These are phyloP conservation scores for Rickenella mellea DNA, from an alignment of 768 basidiomycete genomes.

Conservation along the genomic window DNA sequence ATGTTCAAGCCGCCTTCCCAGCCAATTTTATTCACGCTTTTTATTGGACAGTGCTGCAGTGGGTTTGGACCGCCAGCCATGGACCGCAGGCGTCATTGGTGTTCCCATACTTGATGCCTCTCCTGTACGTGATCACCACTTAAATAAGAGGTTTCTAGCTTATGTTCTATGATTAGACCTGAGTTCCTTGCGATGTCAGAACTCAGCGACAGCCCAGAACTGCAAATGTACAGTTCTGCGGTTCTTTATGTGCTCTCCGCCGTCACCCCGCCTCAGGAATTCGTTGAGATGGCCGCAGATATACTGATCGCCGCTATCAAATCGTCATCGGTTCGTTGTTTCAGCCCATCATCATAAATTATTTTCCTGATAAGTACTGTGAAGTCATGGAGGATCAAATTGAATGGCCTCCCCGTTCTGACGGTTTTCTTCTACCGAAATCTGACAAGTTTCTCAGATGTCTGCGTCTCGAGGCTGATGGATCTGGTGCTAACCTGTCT, in stretches of 20 bases:
- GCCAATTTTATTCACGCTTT: slow-evolving; percentile 1
- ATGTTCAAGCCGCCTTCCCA: neutral
- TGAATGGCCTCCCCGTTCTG: slow-evolving; percentile 80
- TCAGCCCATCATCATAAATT: slow-evolving; percentile 2
- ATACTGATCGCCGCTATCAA: slow-evolving; percentile 66
- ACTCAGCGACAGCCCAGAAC: slow-evolving; percentile 73
- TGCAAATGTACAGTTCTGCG: slow-evolving; percentile 73
- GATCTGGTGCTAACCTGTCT: slow-evolving; percentile 79
- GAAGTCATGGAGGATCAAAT: slow-evolving; percentile 85
- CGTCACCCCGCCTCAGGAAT: slow-evolving; percentile 62
- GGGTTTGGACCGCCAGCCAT: slow-evolving; percentile 73
- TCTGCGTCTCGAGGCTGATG: slow-evolving; percentile 62
- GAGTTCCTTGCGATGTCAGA: slow-evolving; percentile 88
- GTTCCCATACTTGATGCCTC: slow-evolving; percentile 66
- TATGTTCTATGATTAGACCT: slow-evolving; percentile 38
- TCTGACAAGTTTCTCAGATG: slow-evolving; percentile 62
- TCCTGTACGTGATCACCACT: slow-evolving; percentile 55
- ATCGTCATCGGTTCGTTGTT: slow-evolving; percentile 50
- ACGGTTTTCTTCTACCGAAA: slow-evolving; percentile 91
- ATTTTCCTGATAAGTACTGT: neutral
- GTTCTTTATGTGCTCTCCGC: slow-evolving; percentile 79
- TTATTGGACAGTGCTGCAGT: slow-evolving; percentile 53
- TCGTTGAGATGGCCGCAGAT: slow-evolving; percentile 48
- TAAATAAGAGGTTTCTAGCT: slow-evolving; percentile 4
- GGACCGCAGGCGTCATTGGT: slow-evolving; percentile 64